Evolutionary conservation across 257 asterid species (phyloP), one percentile per base, ranked within the genome.

Genomic region (Ehretia macrophylla): DNA sequence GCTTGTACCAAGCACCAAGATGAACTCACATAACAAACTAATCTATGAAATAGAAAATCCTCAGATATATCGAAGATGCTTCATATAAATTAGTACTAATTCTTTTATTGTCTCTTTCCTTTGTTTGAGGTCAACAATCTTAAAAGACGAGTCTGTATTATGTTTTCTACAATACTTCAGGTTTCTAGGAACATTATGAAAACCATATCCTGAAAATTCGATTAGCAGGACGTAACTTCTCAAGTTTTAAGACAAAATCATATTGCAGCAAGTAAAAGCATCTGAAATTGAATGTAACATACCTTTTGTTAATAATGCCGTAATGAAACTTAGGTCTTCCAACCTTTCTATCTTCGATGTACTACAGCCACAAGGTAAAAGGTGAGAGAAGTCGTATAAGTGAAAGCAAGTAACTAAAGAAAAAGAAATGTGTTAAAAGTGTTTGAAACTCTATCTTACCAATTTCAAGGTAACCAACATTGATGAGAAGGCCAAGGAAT

Each of bases 251-350:
- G 22, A 0, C 10, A 49, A 1, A 49, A 17, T 49, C 23, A 12
- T 10, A 10, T 10, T 17, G 22, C n/a, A 16, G 14, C 20, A 49
- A 49, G 12, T 13, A 8, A 4, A n/a, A 47, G 10, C n/a, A 47
- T 10, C 6, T 14, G 17, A 5, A 17, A 47, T n/a, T 0, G 8
- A 4, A 10, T 4, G 20, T 14, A 8, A 40, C 39, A 59, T 71
- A 92, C 98, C 95, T 76, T 77, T 92, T 92, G 80, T 84, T 86
- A 65, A 92, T 88, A 77, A 84, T 73, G 74, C 97, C 97, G 50
- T 85, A 92, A 68, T 92, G 98, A 78, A 89, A 92, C 82, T 60
- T 83, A 51, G 88, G 85, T 38, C 70, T 70, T 72, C 98, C 97
- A 54, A 66, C 73, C 65, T 75, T 70, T 67, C 58, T 77, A 81